Base-by-base conservation (phyloP, 208 protist genomes). In the Leishmania aethiopica region DNA sequence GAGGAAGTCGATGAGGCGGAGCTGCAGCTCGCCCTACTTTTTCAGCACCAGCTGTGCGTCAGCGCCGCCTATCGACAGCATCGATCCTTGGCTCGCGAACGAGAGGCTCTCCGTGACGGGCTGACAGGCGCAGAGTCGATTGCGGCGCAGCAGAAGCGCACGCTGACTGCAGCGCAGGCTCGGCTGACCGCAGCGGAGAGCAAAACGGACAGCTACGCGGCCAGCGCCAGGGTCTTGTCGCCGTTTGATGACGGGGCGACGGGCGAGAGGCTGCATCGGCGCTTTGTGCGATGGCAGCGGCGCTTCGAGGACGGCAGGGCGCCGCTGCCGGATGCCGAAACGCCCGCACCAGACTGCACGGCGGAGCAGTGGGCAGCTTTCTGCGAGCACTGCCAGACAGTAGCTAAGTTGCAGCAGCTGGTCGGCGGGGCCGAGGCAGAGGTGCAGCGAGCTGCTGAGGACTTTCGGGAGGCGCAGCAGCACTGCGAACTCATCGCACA, bases 191-290 rank as follows among this genome's bases (percentile, higher is more conserved):
- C 79, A 28, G 70, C 88, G 76, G 84, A 90, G 42, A 88, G 91
- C 10, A 80, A 93, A 67, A 86, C 90, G 70, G 80, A 78, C 3
- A 51, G 45, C 40, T 88, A 90, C 77, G 76, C 85, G n/a, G 77
- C 62, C 7, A 57, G 78, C 8, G 84, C 92, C 71, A 84, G 86
- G 4, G 37, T 78, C 17, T 71, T 76, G 22, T 59, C 81, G n/a
- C 95, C 95, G 3, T 98, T 98, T 83, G 75, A 75, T 53, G 94
- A 94, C 70, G 69, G 57, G 10, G 82, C 84, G 22, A 82, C 84
- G 47, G 92, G 91, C 1, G 95, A 97, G 64, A 92, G 85, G 80
- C 77, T 98, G 67, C 87, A 93, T 70, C 90, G 91, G 71, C 92
- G 93, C 75, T 92, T 96, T 77, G 86, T 79, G 11, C 86, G 89